A percentile compares a stretch with the other conserved stretches of the same genome.
These are phyloP conservation scores for Gossypium anomalum DNA, from an alignment of 345 rosid species.

Conservation along the genomic window DNA sequence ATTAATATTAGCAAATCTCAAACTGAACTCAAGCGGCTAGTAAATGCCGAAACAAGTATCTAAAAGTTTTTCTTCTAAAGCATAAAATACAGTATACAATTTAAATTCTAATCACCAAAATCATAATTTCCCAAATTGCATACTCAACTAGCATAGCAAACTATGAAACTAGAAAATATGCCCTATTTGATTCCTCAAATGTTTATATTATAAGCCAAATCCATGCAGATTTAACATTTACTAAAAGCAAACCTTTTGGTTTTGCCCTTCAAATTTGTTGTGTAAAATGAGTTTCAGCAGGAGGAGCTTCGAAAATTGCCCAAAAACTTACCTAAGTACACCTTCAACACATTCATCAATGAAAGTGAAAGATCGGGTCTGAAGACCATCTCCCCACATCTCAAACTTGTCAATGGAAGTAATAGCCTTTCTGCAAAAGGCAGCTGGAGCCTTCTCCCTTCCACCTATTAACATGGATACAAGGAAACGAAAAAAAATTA, in stretches of 20 bases:
- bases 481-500: not conserved
- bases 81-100: not conserved
- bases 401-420: slow-evolving; percentile 82
- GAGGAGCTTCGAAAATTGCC: not conserved
- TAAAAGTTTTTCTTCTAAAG: not conserved
- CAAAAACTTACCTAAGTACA: slow-evolving; percentile 62
- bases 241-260: not conserved
- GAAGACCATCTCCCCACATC: slow-evolving; percentile 99
- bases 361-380: slow-evolving; percentile 95
- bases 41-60: not conserved
- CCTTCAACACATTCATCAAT: slow-evolving; percentile 99
- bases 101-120: not conserved
- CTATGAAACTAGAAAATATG: not conserved
- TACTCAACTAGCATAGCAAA: not conserved
- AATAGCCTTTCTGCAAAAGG: slow-evolving; percentile 85
- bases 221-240: not conserved
- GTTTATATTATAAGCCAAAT: not conserved
- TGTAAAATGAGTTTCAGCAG: not conserved
- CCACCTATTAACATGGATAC: slow-evolving; percentile 53
- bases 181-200: not conserved
- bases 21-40: not conserved
- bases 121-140: not conserved
- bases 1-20: not conserved
- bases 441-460: slow-evolving; percentile 99
- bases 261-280: not conserved